Percentiles rank a stretch among this genome's conserved stretches.
phyloP scores from a whole-genome alignment of 2,329 filamentous ascomycete species.

The Zymoseptoria crescenta region DNA sequence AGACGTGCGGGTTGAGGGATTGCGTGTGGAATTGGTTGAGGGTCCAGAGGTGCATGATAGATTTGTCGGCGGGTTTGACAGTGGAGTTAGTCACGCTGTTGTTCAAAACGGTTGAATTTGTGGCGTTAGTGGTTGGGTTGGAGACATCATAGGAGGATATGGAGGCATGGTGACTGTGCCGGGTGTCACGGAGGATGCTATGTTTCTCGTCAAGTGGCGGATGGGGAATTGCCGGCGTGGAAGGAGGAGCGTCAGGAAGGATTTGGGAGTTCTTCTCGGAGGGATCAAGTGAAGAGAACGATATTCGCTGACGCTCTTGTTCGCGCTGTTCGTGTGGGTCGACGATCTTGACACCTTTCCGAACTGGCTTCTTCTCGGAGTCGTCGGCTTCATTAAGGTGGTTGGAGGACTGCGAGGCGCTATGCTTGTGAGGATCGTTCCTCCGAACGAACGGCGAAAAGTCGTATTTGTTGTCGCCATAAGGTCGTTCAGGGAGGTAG shows the following conservation, averaged over 20 bases:
- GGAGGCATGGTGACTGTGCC: neutral
- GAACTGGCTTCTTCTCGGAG: slow-evolving; percentile 56
- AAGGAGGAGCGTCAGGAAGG: neutral
- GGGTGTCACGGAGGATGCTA: slow-evolving; percentile 34
- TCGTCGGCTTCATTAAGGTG: slow-evolving; percentile 18
- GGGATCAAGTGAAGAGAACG: neutral
- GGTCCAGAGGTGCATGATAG: slow-evolving; percentile 77
- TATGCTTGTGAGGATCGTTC: slow-evolving; percentile 30
- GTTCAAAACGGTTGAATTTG: slow-evolving; percentile 2
- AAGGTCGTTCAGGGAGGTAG: slow-evolving; percentile 66
- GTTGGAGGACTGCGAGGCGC: neutral
- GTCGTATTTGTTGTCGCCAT: slow-evolving; percentile 65
- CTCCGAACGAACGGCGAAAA: slow-evolving; percentile 82
- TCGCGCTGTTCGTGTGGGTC: slow-evolving; percentile 42
- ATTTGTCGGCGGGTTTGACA: slow-evolving; percentile 60
- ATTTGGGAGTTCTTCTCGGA: neutral
- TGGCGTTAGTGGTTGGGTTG: slow-evolving; percentile 4
- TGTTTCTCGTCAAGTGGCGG: slow-evolving; percentile 26
- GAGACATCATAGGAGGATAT: neutral
- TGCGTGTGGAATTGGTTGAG: slow-evolving; percentile 78
- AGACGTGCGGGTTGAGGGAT: slow-evolving; percentile 78
- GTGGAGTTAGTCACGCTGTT: neutral
- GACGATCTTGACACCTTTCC: slow-evolving; percentile 64
- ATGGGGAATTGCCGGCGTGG: neutral
- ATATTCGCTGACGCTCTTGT: slow-evolving; percentile 1